Conservation (phyloP, 768 basidiomycete species). For the Hygrophoropsis aurantiaca region DNA sequence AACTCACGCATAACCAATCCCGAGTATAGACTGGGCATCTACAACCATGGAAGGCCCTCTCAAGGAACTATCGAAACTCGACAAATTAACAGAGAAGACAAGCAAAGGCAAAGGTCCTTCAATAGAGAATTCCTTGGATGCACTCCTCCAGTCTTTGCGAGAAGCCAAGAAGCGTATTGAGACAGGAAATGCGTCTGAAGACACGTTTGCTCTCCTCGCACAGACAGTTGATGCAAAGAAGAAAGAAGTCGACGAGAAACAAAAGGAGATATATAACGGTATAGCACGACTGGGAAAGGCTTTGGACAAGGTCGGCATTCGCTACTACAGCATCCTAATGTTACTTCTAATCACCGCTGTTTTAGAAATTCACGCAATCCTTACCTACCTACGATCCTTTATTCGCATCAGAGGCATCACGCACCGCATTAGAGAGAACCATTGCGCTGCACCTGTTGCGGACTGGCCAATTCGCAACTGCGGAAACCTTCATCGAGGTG, state of each 20-base stretch:
- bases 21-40: too few relatives aligned
- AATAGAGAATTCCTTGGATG: conserved; percentile 60
- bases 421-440: conserved; percentile 62
- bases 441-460: conserved; percentile 77
- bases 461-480: conserved; percentile 78
- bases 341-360: conserved; percentile 6
- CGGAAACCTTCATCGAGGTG: conserved; percentile 74
- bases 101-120: conserved; percentile 55
- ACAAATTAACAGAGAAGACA: conserved; percentile 51
- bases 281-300: conserved; percentile 80
- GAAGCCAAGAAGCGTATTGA: conserved; percentile 55
- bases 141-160: conserved; percentile 57
- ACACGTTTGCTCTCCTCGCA: conserved; percentile 48
- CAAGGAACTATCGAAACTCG: conserved; percentile 79
- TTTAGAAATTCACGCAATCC: conserved; percentile 58
- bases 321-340: background rate
- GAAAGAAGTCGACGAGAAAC: conserved; percentile 83
- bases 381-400: conserved; percentile 67
- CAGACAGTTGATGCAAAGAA: conserved; percentile 67
- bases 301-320: conserved; percentile 77
- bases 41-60: conserved; percentile 66
- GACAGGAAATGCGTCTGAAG: conserved; percentile 47
- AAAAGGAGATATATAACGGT: conserved; percentile 85
- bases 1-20: background rate
- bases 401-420: conserved; percentile 62